Evolutionary conservation across 345 rosid genomes (phyloP).

Genomic region (Citrus sp.): DNA sequence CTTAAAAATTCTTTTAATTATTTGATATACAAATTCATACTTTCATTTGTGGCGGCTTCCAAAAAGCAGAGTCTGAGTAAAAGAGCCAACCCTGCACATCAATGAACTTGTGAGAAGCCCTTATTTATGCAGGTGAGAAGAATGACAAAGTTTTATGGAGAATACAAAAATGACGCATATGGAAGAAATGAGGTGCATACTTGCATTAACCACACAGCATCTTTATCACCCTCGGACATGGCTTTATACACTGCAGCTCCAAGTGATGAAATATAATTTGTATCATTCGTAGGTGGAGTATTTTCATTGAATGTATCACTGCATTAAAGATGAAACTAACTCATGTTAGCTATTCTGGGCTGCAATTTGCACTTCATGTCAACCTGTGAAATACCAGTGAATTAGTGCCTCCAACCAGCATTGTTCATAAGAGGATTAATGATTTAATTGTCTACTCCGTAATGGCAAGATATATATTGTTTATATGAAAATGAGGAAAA

Average conservation of each 20-base stretch:
- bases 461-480: not conserved
- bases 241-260: slow-evolving; percentile 93
- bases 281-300: slow-evolving; percentile 80
- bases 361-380: not conserved
- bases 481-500: slow-evolving; percentile 10
- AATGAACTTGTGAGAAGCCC: slow-evolving; percentile 1
- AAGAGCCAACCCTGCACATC: slow-evolving; percentile 93
- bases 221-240: slow-evolving; percentile 79
- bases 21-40: slow-evolving; percentile 29
- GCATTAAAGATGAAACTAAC: slow-evolving; percentile 22
- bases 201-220: slow-evolving; percentile 98
- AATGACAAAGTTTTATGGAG: not conserved
- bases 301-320: slow-evolving; percentile 98
- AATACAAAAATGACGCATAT: not conserved
- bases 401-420: not conserved
- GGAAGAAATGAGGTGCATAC: slow-evolving; percentile 39
- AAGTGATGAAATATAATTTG: slow-evolving; percentile 67
- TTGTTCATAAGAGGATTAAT: not conserved
- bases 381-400: not conserved
- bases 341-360: slow-evolving; percentile 5
- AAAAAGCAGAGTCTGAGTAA: slow-evolving; percentile 68
- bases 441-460: not conserved
- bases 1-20: not conserved
- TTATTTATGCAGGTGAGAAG: not conserved
- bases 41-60: slow-evolving; percentile 94